Conservation (phyloP, 345 rosid genomes). For the Iberis pinnata region DNA sequence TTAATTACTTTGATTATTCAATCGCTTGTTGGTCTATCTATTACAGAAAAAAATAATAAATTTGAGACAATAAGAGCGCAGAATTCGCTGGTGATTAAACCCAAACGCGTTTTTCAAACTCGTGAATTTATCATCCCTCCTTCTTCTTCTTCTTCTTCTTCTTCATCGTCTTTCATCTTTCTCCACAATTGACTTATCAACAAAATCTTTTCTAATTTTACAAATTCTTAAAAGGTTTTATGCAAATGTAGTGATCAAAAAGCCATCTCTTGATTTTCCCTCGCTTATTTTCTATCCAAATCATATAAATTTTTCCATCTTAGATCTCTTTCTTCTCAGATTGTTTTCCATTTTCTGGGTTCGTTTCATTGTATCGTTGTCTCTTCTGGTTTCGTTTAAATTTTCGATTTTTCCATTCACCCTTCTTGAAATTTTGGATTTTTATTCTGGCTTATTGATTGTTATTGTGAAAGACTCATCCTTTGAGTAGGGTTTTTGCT, state of each 20-base stretch:
- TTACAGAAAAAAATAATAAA: neutral
- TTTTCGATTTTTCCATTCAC: neutral
- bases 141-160: slow-evolving; percentile 18
- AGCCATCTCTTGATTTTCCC: slow-evolving; percentile 15
- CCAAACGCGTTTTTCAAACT: slow-evolving; percentile 24
- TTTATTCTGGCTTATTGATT: no score
- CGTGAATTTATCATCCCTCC: slow-evolving; percentile 14
- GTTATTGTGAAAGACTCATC: neutral
- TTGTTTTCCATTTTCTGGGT: neutral
- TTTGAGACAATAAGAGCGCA: slow-evolving; percentile 23
- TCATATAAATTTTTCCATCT: neutral
- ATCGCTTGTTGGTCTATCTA: no score
- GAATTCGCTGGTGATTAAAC: slow-evolving; percentile 18
- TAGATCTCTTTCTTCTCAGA: slow-evolving; percentile 19
- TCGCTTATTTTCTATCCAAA: slow-evolving; percentile 9
- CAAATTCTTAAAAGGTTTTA: neutral
- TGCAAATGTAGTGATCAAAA: slow-evolving; percentile 15
- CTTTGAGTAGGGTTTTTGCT: slow-evolving; percentile 16
- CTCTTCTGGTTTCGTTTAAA: slow-evolving; percentile 21
- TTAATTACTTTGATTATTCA: neutral
- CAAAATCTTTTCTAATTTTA: neutral
- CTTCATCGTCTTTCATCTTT: neutral
- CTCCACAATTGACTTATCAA: slow-evolving; percentile 14
- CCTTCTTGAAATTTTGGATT: neutral
- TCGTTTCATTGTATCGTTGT: slow-evolving; percentile 14